Evolutionary conservation across 441 rosid species (phyloP).

Genomic region (Gossypium lobatum): DNA sequence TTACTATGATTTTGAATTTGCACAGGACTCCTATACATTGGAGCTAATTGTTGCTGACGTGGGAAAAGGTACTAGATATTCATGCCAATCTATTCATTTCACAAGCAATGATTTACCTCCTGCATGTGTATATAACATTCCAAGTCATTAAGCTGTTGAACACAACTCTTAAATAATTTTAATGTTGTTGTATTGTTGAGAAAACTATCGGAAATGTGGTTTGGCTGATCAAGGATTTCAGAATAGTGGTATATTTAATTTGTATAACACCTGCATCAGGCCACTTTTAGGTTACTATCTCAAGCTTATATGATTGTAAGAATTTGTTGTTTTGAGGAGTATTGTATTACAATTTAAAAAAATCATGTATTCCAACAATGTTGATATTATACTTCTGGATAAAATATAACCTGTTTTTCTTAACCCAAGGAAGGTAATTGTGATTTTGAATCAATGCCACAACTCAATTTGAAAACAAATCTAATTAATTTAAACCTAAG

Average conservation of each 20-base stretch:
- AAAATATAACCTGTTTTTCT: not conserved
- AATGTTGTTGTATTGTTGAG: not conserved
- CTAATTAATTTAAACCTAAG: not conserved
- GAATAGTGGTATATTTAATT: not conserved
- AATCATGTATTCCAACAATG: not conserved
- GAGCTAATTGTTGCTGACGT: conserved; percentile 69
- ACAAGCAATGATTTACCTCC: not conserved
- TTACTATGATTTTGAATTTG: conserved; percentile 16
- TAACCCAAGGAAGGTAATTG: not conserved
- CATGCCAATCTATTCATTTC: conserved; percentile 8
- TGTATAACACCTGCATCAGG: not conserved
- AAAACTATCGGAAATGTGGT: not conserved
- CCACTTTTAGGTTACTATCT: conserved; percentile 2
- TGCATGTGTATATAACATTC: not conserved
- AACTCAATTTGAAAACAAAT: not conserved
- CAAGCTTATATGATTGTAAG: conserved; percentile 2
- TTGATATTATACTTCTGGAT: not conserved
- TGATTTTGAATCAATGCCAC: not conserved
- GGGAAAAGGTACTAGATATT: conserved; percentile 53
- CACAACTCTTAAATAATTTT: not conserved
- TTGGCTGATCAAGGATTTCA: not conserved
- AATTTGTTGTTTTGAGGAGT: not conserved
- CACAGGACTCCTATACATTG: conserved; percentile 60
- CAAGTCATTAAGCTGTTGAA: not conserved
- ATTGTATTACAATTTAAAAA: not conserved